Percentiles rank a stretch among this genome's conserved stretches.
phyloP scores from a whole-genome alignment of 2,329 filamentous ascomycete genomes.

The Mariannaea elegans region DNA sequence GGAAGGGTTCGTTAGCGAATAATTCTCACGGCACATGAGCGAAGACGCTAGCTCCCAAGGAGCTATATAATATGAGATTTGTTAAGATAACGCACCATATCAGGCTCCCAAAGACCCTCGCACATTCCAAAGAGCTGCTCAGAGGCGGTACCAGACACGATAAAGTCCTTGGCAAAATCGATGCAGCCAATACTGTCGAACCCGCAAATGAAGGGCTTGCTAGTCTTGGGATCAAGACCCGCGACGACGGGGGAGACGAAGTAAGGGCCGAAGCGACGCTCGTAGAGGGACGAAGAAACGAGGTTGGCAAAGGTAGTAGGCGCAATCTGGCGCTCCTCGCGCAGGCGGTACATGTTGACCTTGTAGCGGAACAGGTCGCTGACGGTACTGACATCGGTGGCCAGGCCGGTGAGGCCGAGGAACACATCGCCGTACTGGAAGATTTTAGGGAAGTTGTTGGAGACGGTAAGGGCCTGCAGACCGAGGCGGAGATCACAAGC shows the following conservation, averaged over 20 bases:
- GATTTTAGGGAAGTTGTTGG: slow-evolving; percentile 99
- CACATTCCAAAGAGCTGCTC: slow-evolving; percentile 99
- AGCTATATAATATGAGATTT: too few species aligned
- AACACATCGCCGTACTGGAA: slow-evolving; percentile 97
- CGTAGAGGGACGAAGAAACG: slow-evolving; percentile 89
- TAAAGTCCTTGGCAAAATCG: slow-evolving; percentile 99
- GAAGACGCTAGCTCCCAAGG: too few species aligned
- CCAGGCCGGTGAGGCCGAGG: slow-evolving; percentile 93
- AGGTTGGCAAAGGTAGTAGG: slow-evolving; percentile 97
- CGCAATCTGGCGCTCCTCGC: slow-evolving; percentile 96
- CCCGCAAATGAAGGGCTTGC: slow-evolving; percentile 96
- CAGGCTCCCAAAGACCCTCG: slow-evolving; percentile 96
- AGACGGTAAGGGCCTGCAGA: slow-evolving; percentile 94
- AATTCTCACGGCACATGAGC: neutral
- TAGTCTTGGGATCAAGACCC: slow-evolving; percentile 92
- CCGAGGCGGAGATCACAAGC: slow-evolving; percentile 98
- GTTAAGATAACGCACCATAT: slow-evolving; percentile 80
- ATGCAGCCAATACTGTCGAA: slow-evolving; percentile 99
- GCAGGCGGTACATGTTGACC: slow-evolving; percentile 99
- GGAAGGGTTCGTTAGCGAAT: slow-evolving; percentile 32
- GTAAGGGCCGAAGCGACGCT: slow-evolving; percentile 94
- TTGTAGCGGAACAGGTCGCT: slow-evolving; percentile 99
- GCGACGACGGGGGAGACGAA: slow-evolving; percentile 96
- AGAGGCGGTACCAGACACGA: slow-evolving; percentile 93
- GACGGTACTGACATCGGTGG: slow-evolving; percentile 94